phyloP scores from a whole-genome alignment of 202 grass and related monocot species.

The Elaeis oleifera region DNA sequence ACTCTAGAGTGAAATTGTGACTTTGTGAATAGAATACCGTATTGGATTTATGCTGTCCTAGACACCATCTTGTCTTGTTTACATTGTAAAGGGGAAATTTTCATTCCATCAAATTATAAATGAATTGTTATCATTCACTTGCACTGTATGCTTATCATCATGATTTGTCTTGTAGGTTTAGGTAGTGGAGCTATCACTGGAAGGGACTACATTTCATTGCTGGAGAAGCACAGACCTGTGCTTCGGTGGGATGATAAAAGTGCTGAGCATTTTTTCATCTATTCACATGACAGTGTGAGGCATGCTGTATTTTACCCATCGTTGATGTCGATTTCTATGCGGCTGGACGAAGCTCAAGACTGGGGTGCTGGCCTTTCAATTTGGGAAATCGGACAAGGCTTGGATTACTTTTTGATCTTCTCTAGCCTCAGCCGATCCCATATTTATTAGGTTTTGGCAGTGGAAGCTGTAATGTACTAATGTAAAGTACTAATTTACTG shows the following conservation, averaged over 20 bases:
- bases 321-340: constrained; percentile 59
- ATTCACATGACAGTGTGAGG: constrained; percentile 52
- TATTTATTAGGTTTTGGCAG: constrained; percentile 2
- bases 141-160: constrained; percentile 2
- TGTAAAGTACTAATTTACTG: too few species aligned
- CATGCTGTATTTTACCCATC: constrained; percentile 91
- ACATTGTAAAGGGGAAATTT: too few species aligned
- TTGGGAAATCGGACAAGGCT: constrained; percentile 95
- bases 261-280: constrained; percentile 74
- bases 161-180: constrained; percentile 31
- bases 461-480: too few species aligned
- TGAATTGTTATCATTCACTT: constrained; percentile 1
- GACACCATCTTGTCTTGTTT: too few species aligned
- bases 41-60: too few species aligned
- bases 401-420: constrained; percentile 87
- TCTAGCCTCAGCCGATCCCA: constrained; percentile 29
- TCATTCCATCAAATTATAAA: too few species aligned
- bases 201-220: constrained; percentile 57
- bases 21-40: too few species aligned
- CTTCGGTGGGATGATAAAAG: constrained; percentile 76
- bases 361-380: constrained; percentile 78
- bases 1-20: too few species aligned
- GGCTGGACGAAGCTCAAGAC: constrained; percentile 60
- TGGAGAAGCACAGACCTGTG: constrained; percentile 71
- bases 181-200: constrained; percentile 61